Evolutionary conservation across 1,139 yeast genomes (phyloP).

Genomic region (Saccharomyces uvarum): DNA sequence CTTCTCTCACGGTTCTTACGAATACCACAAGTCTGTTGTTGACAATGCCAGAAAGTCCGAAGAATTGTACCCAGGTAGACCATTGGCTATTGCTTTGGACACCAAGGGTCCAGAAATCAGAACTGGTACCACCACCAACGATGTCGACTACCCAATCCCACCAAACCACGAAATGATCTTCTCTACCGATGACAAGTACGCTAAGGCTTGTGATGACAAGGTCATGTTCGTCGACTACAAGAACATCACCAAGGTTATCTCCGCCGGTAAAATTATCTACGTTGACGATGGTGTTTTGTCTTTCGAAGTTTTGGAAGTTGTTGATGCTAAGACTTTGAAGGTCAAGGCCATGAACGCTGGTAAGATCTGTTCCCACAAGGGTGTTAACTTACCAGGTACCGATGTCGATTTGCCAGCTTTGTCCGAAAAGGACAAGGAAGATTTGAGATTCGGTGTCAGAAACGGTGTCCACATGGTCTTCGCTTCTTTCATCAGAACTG

Average conservation of each 20-base stretch:
- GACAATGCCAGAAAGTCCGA: slow-evolving; percentile 95
- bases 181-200: slow-evolving; percentile 81
- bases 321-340: slow-evolving; percentile 70
- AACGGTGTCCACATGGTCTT: slow-evolving; percentile 96
- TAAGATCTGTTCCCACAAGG: slow-evolving; percentile 93
- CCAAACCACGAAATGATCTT: slow-evolving; percentile 87
- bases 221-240: slow-evolving; percentile 87
- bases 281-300: slow-evolving; percentile 97
- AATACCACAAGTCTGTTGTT: slow-evolving; percentile 91
- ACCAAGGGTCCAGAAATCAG: slow-evolving; percentile 99
- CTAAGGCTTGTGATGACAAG: slow-evolving; percentile 62
- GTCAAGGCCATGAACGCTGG: slow-evolving; percentile 91
- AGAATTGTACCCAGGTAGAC: slow-evolving; percentile 86
- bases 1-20: slow-evolving; percentile 96
- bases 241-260: slow-evolving; percentile 91
- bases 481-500: slow-evolving; percentile 96
- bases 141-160: slow-evolving; percentile 70
- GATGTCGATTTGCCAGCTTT: slow-evolving; percentile 98
- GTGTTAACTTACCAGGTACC: slow-evolving; percentile 97
- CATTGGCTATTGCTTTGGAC: slow-evolving; percentile 95
- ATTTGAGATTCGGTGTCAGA: slow-evolving; percentile 89
- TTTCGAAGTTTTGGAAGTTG: slow-evolving; percentile 79
- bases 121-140: slow-evolving; percentile 86
- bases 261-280: slow-evolving; percentile 80
- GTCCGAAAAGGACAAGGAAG: slow-evolving; percentile 90